phyloP scores from a whole-genome alignment of 768 basidiomycete genomes.

The Paxillus rubicundulus region DNA sequence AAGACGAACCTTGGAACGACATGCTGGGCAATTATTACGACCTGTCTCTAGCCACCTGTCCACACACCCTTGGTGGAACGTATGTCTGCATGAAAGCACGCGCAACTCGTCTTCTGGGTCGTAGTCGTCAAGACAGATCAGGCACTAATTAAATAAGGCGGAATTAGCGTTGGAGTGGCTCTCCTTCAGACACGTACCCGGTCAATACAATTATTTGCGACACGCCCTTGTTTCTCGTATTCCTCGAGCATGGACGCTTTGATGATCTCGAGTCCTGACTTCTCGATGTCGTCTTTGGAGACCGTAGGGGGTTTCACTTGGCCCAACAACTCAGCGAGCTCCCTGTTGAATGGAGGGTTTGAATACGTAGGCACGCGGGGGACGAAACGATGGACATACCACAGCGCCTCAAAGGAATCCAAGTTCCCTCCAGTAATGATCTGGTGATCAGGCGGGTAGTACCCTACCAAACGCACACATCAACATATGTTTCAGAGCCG shows the following conservation, averaged over 20 bases:
- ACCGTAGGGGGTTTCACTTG: conserved; percentile 82
- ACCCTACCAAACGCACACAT: conserved; percentile 48
- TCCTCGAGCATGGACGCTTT: conserved; percentile 46
- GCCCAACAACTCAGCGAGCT: conserved; percentile 80
- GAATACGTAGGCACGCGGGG: background rate
- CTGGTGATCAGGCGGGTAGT: conserved; percentile 87
- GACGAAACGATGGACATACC: conserved; percentile 44
- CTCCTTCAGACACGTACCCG: conserved; percentile 47
- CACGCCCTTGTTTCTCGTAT: conserved; percentile 58
- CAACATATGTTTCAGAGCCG: conserved; percentile 1
- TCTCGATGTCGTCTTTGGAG: conserved; percentile 81
- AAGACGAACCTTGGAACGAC: conserved; percentile 65
- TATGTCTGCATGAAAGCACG: conserved; percentile 79
- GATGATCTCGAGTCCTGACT: conserved; percentile 76
- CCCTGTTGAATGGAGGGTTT: conserved; percentile 40
- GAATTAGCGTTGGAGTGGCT: background rate
- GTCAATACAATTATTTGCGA: conserved; percentile 78
- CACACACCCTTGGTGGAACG: conserved; percentile 87
- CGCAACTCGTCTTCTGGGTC: conserved; percentile 73
- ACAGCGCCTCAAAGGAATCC: conserved; percentile 76
- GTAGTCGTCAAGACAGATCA: conserved; percentile 90
- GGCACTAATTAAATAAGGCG: conserved; percentile 45
- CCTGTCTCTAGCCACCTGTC: conserved; percentile 86
- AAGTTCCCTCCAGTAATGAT: conserved; percentile 79
- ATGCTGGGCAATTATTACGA: conserved; percentile 89